These are phyloP conservation scores for Claviceps fusiformis DNA, from an alignment of 2,329 filamentous ascomycete species.

Conservation along the genomic window DNA sequence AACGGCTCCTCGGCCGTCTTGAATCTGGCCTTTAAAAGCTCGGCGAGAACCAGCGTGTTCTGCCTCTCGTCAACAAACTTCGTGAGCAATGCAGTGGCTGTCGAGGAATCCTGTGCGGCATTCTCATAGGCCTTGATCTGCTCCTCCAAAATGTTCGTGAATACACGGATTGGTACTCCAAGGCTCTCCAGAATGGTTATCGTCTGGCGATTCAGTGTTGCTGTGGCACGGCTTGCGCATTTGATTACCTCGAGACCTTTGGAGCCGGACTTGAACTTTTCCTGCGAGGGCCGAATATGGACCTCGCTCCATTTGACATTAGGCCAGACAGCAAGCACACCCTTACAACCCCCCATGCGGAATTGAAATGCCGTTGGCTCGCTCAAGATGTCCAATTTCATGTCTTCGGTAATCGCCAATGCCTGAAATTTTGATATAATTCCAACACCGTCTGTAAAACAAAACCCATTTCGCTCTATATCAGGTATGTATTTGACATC, in stretches of 20 bases:
- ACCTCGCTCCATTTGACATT: constrained; percentile 54
- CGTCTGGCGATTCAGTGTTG: constrained; percentile 78
- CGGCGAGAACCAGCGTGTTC: constrained; percentile 58
- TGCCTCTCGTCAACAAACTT: constrained; percentile 77
- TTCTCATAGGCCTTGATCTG: constrained; percentile 56
- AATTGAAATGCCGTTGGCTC: constrained; percentile 82
- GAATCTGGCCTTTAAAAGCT: constrained; percentile 70
- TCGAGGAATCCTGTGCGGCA: constrained; percentile 51
- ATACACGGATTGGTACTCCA: constrained; percentile 54
- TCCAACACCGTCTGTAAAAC: constrained; percentile 85
- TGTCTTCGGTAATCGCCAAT: constrained; percentile 56
- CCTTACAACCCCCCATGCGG: constrained; percentile 83
- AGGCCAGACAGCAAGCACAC: constrained; percentile 66
- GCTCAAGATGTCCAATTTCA: constrained; percentile 42
- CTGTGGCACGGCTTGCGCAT: constrained; percentile 60
- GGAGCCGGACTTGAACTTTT: constrained; percentile 66
- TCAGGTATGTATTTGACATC: constrained; percentile 52
- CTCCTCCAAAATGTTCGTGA: constrained; percentile 50
- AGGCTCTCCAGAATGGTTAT: constrained; percentile 74
- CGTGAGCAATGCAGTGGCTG: constrained; percentile 55
- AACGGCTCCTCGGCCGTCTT: constrained; percentile 66
- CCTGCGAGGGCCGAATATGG: constrained; percentile 69
- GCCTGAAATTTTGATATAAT: constrained; percentile 76
- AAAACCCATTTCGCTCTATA: constrained; percentile 52
- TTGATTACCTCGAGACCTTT: constrained; percentile 75